Percentiles rank a stretch among this genome's conserved stretches.
These are phyloP conservation scores for Uronychia setigera DNA, from an alignment of 73 alveolate genomes.

Conservation along the genomic window DNA sequence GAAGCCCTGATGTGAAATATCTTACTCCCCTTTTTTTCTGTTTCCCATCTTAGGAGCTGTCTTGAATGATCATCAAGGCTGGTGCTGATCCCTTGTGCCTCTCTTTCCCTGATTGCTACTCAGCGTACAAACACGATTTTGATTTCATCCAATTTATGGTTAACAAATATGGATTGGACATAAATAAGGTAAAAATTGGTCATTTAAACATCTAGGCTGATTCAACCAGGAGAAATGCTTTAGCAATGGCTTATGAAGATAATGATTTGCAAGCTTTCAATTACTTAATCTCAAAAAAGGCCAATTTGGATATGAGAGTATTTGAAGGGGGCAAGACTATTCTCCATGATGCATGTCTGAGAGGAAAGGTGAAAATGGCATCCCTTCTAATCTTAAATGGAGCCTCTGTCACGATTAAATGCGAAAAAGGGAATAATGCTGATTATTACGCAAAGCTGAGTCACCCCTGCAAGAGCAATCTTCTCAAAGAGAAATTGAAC, in stretches of 20 bases:
- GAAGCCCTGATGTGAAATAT: background rate
- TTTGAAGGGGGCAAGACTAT: conserved; percentile 23
- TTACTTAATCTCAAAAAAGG: conserved; percentile 17
- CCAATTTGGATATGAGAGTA: conserved; percentile 14
- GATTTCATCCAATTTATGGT: conserved; percentile 34
- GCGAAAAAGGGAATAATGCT: background rate
- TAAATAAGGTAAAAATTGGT: background rate
- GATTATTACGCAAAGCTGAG: background rate
- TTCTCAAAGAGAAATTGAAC: background rate
- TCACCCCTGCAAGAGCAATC: background rate
- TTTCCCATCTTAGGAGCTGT: conserved; percentile 39
- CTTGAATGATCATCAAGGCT: conserved; percentile 22
- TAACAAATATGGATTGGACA: conserved; percentile 16
- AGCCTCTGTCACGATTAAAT: background rate
- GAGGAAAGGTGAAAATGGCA: conserved; percentile 26
- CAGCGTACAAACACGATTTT: conserved; percentile 3
- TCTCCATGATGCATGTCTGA: conserved; percentile 32
- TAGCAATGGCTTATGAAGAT: conserved; percentile 32
- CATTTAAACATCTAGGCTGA: conserved; percentile 14
- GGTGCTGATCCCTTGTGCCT: conserved; percentile 49
- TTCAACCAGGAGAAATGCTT: conserved; percentile 36
- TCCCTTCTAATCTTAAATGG: conserved; percentile 22
- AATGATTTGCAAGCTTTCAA: background rate
- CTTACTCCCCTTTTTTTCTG: conserved; percentile 51
- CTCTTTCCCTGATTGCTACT: conserved; percentile 26